These are phyloP conservation scores for Cystobasidium onofrii DNA, from an alignment of 768 basidiomycete species.

Conservation along the genomic window DNA sequence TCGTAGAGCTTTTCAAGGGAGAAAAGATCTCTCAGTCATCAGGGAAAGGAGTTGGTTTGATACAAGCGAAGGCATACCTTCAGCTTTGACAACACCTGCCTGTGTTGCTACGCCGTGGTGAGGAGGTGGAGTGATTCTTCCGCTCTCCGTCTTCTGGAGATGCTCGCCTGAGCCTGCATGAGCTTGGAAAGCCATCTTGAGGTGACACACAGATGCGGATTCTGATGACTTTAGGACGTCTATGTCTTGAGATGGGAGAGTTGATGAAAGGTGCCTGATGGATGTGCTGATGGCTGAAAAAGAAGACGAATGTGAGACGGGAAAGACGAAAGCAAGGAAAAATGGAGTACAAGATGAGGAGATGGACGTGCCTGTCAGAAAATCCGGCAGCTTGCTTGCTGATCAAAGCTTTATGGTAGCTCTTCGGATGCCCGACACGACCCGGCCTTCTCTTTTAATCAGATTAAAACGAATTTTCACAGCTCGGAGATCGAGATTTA, in stretches of 20 bases:
- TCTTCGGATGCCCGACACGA: background rate
- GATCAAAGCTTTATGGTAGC: too few relatives aligned
- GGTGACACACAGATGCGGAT: too few relatives aligned
- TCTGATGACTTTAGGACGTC: background rate
- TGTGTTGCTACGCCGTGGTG: constrained; percentile 23
- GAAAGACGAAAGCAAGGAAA: background rate
- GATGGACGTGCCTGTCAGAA: background rate
- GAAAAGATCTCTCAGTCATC: background rate
- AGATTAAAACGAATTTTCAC: background rate
- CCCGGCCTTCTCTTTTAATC: background rate
- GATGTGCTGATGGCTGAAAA: background rate
- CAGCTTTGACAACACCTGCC: constrained; percentile 23
- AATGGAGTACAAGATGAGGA: background rate
- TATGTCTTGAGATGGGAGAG: background rate
- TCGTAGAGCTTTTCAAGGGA: constrained; percentile 3
- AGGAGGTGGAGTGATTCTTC: constrained; percentile 9
- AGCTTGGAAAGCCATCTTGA: background rate
- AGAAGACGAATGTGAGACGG: background rate
- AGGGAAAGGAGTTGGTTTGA: background rate
- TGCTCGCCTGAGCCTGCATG: background rate
- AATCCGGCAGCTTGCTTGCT: too few relatives aligned
- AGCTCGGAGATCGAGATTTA: background rate
- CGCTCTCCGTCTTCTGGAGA: background rate
- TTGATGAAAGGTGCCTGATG: background rate
- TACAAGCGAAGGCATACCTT: constrained; percentile 11